Percentiles rank a stretch among this genome's conserved stretches.
Evolutionary conservation across 2,329 filamentous ascomycete species (phyloP).

Genomic region (Penicillium sp.): DNA sequence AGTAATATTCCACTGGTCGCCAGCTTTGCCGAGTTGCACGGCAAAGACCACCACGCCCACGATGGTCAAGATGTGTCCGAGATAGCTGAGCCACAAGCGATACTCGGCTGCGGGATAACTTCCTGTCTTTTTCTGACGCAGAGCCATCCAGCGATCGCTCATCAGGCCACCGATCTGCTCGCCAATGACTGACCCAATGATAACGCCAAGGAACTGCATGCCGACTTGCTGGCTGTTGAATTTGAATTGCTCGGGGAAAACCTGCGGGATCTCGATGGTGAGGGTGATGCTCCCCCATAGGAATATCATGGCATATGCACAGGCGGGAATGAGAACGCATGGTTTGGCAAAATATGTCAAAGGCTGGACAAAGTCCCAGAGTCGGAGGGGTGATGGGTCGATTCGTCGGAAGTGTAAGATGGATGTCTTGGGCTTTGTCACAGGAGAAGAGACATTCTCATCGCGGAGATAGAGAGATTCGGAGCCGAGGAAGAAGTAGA

Average conservation of each 20-base stretch:
- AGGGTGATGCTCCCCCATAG: constrained; percentile 49
- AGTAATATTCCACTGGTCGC: constrained; percentile 49
- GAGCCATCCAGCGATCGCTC: constrained; percentile 54
- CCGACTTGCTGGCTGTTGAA: constrained; percentile 56
- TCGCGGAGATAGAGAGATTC: constrained; percentile 48
- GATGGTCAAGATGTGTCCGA: constrained; percentile 48
- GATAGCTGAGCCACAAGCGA: constrained; percentile 55
- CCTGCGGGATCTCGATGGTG: constrained; percentile 55
- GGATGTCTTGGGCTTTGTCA: constrained; percentile 37
- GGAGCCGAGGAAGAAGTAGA: constrained; percentile 50
- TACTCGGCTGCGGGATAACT: constrained; percentile 46
- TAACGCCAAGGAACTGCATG: constrained; percentile 53
- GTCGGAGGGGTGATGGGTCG: constrained; percentile 46
- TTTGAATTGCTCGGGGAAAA: constrained; percentile 51
- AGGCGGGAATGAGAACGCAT: constrained; percentile 48
- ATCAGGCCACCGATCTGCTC: constrained; percentile 54
- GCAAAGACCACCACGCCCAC: constrained; percentile 53
- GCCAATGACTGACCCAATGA: constrained; percentile 54
- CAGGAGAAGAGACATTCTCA: constrained; percentile 17
- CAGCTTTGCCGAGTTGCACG: constrained; percentile 44
- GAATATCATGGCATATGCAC: constrained; percentile 55
- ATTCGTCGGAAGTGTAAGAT: constrained; percentile 47
- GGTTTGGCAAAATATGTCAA: constrained; percentile 42
- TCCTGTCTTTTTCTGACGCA: constrained; percentile 24
- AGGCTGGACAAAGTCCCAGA: constrained; percentile 50